Evolutionary conservation across 371 early-diverging fungal genomes (phyloP).

Genomic region (Amoeboaphelidium occidentale): DNA sequence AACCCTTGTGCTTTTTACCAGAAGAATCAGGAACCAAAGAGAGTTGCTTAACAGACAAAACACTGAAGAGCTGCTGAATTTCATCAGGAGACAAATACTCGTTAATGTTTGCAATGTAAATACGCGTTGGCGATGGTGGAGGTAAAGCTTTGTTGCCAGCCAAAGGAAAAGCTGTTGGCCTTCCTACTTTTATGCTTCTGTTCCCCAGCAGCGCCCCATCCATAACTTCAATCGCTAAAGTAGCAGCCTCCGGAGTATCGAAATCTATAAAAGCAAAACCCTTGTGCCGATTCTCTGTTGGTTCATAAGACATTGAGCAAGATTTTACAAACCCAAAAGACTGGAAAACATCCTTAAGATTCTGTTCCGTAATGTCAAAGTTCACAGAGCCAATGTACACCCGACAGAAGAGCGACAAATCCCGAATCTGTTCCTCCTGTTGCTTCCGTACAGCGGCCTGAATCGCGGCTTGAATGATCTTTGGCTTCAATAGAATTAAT

Average conservation of each 20-base stretch:
- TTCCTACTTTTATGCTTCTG: conserved; percentile 12
- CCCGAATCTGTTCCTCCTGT: conserved; percentile 18
- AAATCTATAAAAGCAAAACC: conserved; percentile 70
- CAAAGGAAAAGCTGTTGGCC: conserved; percentile 13
- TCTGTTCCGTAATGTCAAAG: conserved; percentile 43
- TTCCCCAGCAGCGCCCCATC: conserved; percentile 29
- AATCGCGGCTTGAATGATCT: neutral
- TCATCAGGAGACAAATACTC: conserved; percentile 36
- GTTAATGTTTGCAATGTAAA: conserved; percentile 52
- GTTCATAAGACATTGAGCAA: conserved; percentile 42
- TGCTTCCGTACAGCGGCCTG: neutral
- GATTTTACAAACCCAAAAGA: conserved; percentile 44
- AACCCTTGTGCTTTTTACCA: neutral
- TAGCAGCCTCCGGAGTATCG: conserved; percentile 52
- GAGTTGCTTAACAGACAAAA: conserved; percentile 43
- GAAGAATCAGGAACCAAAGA: conserved; percentile 23
- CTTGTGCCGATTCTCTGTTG: conserved; percentile 41
- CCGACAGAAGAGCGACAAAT: conserved; percentile 30
- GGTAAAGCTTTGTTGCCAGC: conserved; percentile 15
- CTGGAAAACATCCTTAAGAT: conserved; percentile 37
- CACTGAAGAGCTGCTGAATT: conserved; percentile 35
- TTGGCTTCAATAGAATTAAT: conserved; percentile 10
- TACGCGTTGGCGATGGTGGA: conserved; percentile 22
- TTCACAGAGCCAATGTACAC: conserved; percentile 59
- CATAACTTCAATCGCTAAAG: conserved; percentile 35